A percentile compares a stretch with the other conserved stretches of the same genome.
phyloP scores from a whole-genome alignment of 2,329 filamentous ascomycete genomes.

The Pseudogymnoascus sp. region DNA sequence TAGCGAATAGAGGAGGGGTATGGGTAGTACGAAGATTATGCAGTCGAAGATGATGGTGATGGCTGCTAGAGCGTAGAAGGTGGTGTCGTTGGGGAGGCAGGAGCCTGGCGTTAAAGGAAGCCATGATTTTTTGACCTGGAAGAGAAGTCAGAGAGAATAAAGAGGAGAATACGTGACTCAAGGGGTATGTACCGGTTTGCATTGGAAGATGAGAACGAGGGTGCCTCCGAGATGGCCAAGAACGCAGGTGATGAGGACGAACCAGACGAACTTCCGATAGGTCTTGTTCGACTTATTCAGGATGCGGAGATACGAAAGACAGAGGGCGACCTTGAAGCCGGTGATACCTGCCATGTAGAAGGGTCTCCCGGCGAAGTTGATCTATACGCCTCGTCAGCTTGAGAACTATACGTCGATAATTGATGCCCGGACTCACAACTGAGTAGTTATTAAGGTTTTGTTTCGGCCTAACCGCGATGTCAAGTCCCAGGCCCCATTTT shows the following conservation, averaged over 20 bases:
- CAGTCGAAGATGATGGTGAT: conserved; percentile 31
- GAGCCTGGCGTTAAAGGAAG: conserved; percentile 22
- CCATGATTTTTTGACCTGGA: conserved; percentile 26
- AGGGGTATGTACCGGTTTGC: conserved; percentile 36
- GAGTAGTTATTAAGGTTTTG: conserved; percentile 38
- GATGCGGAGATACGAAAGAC: conserved; percentile 45
- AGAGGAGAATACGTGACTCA: conserved; percentile 41
- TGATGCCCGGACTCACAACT: conserved; percentile 19
- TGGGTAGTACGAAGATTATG: conserved; percentile 30
- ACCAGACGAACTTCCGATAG: conserved; percentile 39
- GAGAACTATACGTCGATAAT: neutral
- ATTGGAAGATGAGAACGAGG: conserved; percentile 42
- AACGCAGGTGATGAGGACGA: conserved; percentile 33
- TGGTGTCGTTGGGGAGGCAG: conserved; percentile 29
- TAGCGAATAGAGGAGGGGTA: conserved; percentile 29
- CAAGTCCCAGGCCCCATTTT: conserved; percentile 44
- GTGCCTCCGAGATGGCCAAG: conserved; percentile 39
- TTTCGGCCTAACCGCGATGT: conserved; percentile 36
- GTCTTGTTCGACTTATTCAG: conserved; percentile 38
- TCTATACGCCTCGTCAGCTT: conserved; percentile 19
- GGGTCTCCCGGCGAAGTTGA: conserved; percentile 46
- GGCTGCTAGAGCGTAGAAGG: conserved; percentile 30
- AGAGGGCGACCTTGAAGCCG: conserved; percentile 47
- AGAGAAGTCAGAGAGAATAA: conserved; percentile 39
- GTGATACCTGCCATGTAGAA: conserved; percentile 48